A percentile compares a stretch with the other conserved stretches of the same genome.
phyloP scores from a whole-genome alignment of 495 filamentous ascomycete species.

The Aspergillus sparsus region DNA sequence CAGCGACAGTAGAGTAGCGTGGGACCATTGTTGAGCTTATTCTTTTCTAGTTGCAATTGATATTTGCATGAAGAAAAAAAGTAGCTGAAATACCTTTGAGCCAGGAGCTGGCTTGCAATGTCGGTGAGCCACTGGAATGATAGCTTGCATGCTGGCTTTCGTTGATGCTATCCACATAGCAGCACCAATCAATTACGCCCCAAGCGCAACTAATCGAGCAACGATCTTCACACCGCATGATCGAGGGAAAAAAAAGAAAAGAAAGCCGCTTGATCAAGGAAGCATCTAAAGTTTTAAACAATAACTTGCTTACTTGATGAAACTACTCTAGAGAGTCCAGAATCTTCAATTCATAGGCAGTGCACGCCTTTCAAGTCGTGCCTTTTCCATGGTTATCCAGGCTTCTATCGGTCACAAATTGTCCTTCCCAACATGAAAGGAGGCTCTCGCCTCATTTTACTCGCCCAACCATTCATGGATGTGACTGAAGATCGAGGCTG shows the following conservation, averaged over 20 bases:
- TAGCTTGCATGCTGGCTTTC: background rate
- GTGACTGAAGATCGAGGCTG: too few relatives aligned
- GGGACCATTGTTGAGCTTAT: slow-evolving; percentile 22
- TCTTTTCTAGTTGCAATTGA: background rate
- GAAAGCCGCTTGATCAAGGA: too few relatives aligned
- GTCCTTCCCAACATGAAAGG: too few relatives aligned
- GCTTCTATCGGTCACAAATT: too few relatives aligned
- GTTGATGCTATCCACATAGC: background rate
- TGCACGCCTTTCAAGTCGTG: too few relatives aligned
- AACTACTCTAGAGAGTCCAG: too few relatives aligned
- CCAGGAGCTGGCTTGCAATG: background rate
- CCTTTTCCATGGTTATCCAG: too few relatives aligned
- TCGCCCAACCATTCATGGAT: too few relatives aligned
- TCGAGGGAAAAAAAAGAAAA: background rate
- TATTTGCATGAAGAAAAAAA: background rate
- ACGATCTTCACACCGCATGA: background rate
- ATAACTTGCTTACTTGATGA: too few relatives aligned
- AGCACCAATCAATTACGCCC: background rate
- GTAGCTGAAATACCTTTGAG: background rate
- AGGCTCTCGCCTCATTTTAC: too few relatives aligned
- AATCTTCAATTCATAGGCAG: too few relatives aligned
- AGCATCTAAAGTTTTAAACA: too few relatives aligned
- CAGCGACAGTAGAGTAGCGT: slow-evolving; percentile 42
- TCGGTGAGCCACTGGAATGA: background rate
- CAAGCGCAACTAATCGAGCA: background rate